Evolutionary conservation across 2,329 filamentous ascomycete species (phyloP), one percentile per base, ranked within the genome.

Genomic region (Cladobotryum protrusum): DNA sequence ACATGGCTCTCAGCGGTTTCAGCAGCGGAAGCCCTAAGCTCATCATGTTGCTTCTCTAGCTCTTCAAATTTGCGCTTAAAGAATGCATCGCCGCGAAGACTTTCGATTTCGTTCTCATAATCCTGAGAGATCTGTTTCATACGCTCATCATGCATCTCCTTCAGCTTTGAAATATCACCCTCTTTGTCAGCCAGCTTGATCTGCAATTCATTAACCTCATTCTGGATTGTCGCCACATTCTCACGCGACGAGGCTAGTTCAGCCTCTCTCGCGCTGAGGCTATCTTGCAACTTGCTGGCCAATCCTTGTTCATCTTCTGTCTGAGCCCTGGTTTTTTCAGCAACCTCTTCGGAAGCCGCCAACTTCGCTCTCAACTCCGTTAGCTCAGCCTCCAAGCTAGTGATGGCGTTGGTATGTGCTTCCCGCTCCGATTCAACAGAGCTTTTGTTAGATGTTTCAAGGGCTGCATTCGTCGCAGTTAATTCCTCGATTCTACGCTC

Each of bases 101-200:
- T 77, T 59, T 84, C 81, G 48, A 85, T 83, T 62, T 85, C 81
- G n/a, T 75, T 72, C 61, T 84, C 77, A 56, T 82, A 83, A 56
- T 84, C 81, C 54, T 78, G 70, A 1, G 79, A 80, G 48, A 85
- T 64, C 53, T 74, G 75, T 62, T 78, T 72, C 56, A 85, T 71
- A 60, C 81, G 78, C 56, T 77, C 73, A 53, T 79, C 73, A 59
- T 85, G 78, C 62, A 75, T 76, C 39, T 71, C 68, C 63, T 81
- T 75, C 52, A 82, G 64, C 59, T 74, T 74, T 13, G 72, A 66
- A 19, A 78, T 72, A 19, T 72, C 69, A 19, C 67, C 70, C 8
- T 78, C 77, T 61, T 78, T 79, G 52, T 63, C 67, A 32, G 67
- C 64, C 43, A 68, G 65, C 45, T 78, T 72, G 29, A 70, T 67